Conservation (phyloP, 1,284 basidiomycete species). For the Apiotrichum laibachii region DNA sequence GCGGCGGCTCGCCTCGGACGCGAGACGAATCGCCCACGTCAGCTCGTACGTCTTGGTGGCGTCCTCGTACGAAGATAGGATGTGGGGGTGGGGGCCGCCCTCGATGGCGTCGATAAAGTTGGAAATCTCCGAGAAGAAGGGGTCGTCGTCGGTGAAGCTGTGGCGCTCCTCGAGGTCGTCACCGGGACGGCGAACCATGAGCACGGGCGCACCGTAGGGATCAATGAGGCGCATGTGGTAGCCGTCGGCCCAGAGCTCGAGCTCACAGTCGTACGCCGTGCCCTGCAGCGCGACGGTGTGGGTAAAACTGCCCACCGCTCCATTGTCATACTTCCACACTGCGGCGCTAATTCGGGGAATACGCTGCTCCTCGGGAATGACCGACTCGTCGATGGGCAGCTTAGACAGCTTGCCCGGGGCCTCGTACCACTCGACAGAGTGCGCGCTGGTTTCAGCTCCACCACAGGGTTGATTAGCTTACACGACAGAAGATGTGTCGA, state of each 20-base stretch:
- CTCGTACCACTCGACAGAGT: conserved; percentile 87
- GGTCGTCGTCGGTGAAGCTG: conserved; percentile 76
- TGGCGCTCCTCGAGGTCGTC: conserved; percentile 77
- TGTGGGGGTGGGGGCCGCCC: conserved; percentile 46
- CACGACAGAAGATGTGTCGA: conserved; percentile 64
- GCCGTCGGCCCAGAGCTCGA: conserved; percentile 84
- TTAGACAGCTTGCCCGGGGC: conserved; percentile 76
- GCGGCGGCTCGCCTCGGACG: conserved; percentile 2
- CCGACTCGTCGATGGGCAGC: conserved; percentile 56
- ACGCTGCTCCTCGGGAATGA: conserved; percentile 49
- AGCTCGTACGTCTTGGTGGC: conserved; percentile 77
- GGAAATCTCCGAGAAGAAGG: conserved; percentile 86
- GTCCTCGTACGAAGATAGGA: conserved; percentile 58
- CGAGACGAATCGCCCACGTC: conserved; percentile 6
- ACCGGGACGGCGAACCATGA: conserved; percentile 78
- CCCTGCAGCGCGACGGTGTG: conserved; percentile 87
- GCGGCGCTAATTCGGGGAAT: conserved; percentile 51
- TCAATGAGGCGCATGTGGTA: conserved; percentile 68
- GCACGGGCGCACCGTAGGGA: conserved; percentile 68
- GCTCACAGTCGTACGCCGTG: conserved; percentile 84
- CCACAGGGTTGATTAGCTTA: background rate
- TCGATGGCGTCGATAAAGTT: conserved; percentile 80
- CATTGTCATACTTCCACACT: conserved; percentile 76
- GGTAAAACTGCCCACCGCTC: conserved; percentile 86
- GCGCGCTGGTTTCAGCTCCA: conserved; percentile 55